Evolutionary conservation across 1,284 basidiomycete species (phyloP).

Genomic region (Rhodotorula mucilaginosa): DNA sequence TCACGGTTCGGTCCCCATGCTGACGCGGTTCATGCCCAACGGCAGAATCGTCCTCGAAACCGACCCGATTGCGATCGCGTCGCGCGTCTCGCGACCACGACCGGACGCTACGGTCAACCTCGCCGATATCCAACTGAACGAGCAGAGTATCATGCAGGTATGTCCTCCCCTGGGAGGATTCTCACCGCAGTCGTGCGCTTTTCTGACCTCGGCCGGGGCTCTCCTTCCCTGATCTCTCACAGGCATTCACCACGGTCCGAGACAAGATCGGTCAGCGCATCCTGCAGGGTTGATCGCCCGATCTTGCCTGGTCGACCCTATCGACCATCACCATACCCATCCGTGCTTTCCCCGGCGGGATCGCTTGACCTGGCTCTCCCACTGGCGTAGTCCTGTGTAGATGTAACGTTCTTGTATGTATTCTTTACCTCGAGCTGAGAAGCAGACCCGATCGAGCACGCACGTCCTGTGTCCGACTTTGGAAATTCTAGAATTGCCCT

Average conservation of each 20-base stretch:
- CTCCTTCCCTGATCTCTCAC: neutral
- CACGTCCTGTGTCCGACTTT: too few species aligned
- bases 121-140: constrained; percentile 98
- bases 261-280: constrained; percentile 70
- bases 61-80: constrained; percentile 90
- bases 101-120: constrained; percentile 65
- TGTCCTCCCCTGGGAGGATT: constrained; percentile 47
- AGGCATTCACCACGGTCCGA: constrained; percentile 72
- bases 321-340: neutral
- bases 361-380: too few species aligned
- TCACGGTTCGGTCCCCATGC: too few species aligned
- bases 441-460: too few species aligned
- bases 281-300: constrained; percentile 19
- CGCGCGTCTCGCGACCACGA: constrained; percentile 85
- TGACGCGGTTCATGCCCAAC: neutral
- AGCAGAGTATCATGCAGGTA: constrained; percentile 89
- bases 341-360: too few species aligned
- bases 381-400: too few species aligned
- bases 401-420: too few species aligned
- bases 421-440: too few species aligned
- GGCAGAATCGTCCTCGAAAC: constrained; percentile 93
- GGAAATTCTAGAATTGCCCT: too few species aligned
- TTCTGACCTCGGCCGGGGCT: neutral
- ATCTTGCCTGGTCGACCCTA: neutral
- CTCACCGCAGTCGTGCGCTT: too few species aligned